Base-by-base conservation (phyloP, 805 yeast genomes). In the Kazachstania africana region DNA sequence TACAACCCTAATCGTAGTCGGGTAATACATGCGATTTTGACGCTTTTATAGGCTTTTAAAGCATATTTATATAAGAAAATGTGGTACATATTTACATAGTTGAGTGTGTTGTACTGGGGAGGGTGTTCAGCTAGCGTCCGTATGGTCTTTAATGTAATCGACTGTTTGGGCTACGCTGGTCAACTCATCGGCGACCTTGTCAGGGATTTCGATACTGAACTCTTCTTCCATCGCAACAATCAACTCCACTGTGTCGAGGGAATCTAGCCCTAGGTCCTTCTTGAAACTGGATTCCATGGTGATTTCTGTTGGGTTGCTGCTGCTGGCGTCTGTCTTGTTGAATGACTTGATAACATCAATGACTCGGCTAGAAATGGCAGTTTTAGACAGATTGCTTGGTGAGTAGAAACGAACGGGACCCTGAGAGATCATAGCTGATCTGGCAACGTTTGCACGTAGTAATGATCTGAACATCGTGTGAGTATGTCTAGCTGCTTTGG, bases 171-270 rank as follows among this genome's bases (percentile, higher is more conserved):
- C 82, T 43, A 91, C 88, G 35, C 93, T 81, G 65, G 79, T 83
- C 59, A 91, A 77, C 54, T 78, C 85, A 56, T 88, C 95, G 33
- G 95, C 88, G 46, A 82, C 82, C 57, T 80, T 76, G 63, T 84
- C 95, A 24, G 91, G 83, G 54, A 82, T 74, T 55, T 78, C 80
- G 51, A 82, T 70, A 50, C 82, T 83, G 43, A 78, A 77, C 55
- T 77, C 85, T 68, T 85, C 95, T 67, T 88, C 98, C 51, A 88
- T 78, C 36, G 95, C 95, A 59, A 88, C 94, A 48, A 88, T 70
- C 35, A 91, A 87, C 65, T 88, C 98, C 40, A 87, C 94, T 41
- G 87, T 79, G 53, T 88, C 98, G 44, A 88, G 69, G 8, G 95
- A 82, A 60, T 88, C 98, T 54, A 70, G 57, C 13, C 69, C 72